A percentile compares a stretch with the other conserved stretches of the same genome.
phyloP scores from a whole-genome alignment of 129 eudicot genomes.

The Rutidosis leptorrhynchoides region DNA sequence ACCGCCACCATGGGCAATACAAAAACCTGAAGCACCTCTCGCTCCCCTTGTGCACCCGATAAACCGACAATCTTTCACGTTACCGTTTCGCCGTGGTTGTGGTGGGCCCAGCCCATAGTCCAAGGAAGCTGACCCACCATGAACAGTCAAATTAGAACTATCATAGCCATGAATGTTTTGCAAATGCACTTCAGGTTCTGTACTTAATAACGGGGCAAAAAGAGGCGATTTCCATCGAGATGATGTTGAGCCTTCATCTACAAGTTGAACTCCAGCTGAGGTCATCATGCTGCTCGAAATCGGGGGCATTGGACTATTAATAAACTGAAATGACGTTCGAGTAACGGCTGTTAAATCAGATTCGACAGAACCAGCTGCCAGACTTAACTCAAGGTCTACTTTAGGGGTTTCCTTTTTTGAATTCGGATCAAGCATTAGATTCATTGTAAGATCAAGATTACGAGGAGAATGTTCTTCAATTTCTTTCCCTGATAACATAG shows the following conservation, averaged over 20 bases:
- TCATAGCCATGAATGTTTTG: constrained; percentile 4
- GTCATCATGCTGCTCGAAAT: constrained; percentile 20
- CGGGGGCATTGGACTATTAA: constrained; percentile 13
- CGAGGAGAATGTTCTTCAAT: constrained; percentile 44
- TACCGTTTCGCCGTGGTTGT: constrained; percentile 34
- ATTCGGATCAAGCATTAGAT: constrained; percentile 19
- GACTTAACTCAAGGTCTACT: constrained; percentile 69
- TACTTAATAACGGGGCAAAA: constrained; percentile 38
- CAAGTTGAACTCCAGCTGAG: constrained; percentile 32
- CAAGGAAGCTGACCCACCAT: constrained; percentile 23
- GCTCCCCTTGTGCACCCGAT: constrained; percentile 76
- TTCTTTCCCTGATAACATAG: constrained; percentile 47
- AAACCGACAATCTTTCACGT: constrained; percentile 52
- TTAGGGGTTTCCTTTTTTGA: constrained; percentile 28
- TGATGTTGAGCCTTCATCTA: constrained; percentile 81
- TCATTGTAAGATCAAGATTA: constrained; percentile 42
- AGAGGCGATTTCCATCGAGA: constrained; percentile 56
- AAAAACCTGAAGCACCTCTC: constrained; percentile 85
- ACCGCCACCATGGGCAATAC: constrained; percentile 93
- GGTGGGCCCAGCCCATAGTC: constrained; percentile 23
- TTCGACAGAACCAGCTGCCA: constrained; percentile 55
- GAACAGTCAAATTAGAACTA: constrained; percentile 15
- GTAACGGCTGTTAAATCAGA: constrained; percentile 55
- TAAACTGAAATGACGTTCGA: constrained; percentile 32
- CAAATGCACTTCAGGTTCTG: constrained; percentile 13